Evolutionary conservation across 2,329 filamentous ascomycete genomes (phyloP), one percentile per base, ranked within the genome.

Genomic region (Chaetomiaceae sp.): DNA sequence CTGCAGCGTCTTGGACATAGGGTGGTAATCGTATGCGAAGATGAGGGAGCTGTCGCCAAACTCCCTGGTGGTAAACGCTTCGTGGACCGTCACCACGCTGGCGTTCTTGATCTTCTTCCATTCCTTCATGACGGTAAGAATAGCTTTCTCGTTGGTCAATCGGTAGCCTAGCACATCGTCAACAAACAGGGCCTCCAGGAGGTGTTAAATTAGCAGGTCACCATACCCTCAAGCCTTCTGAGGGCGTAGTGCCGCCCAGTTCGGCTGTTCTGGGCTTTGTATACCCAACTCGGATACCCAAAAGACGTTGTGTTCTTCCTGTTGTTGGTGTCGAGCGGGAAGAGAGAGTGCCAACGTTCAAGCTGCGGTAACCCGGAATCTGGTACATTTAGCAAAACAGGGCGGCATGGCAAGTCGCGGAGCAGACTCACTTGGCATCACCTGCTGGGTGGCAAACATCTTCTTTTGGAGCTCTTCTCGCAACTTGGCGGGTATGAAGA

Each of bases 41-140:
- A 99, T 87, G 51, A 99, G 79, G 3, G 94, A 97, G 70, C 89
- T 95, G 68, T 97, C 94, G 51, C 90, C 89, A 69, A 99, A 99
- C 23, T 87, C 89, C 57, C 91, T 80, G 12, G 90, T 95, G 0
- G 94, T 99, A 65, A 99, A 99, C 0, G 89, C 90, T 70, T 96
- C 91, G 64, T 95, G 85, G 8, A 95, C 82, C 0, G 86, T 87
- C 27, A 97, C 92, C 19, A 97, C 82, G 60, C 84, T 89, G 53
- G 85, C 87, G 64, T 87, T 92, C 65, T 82, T 81, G 45, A 99
- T 82, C 54, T 88, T 83, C 65, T 91, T 92, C 94, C 94, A 99
- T 11, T 88, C 85, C 63, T 91, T 89, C 51, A 61, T 60, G 33
- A 94, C 88, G 1, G 87, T 84, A 54, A 88, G 82, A 48, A 97